Base-by-base conservation (phyloP, 1,284 basidiomycete genomes). In the Sparassis latifolia region DNA sequence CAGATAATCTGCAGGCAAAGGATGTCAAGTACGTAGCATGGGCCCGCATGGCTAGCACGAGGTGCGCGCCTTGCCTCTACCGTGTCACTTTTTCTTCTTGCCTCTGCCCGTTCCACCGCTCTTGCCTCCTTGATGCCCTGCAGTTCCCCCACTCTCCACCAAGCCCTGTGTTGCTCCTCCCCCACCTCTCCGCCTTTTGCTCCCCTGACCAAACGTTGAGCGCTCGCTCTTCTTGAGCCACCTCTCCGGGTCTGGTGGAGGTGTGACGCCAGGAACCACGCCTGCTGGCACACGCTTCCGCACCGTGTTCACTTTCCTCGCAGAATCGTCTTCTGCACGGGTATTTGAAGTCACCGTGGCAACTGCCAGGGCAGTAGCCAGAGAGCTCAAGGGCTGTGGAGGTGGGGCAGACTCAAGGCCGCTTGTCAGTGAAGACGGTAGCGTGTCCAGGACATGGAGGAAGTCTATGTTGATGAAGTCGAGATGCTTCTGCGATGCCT, bases 221-320 rank as follows among this genome's bases (percentile, higher is more conserved):
- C 87, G 72, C 64, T 87, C 86, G 51, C 78, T 86, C 70, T 87
- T 89, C 77, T 88, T 90, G 52, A 90, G 66, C 86, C 88, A 89
- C 54, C 89, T 72, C 63, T 91, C 88, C 28, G 88, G 86, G 68
- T 89, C 85, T 46, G 86, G 86, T 33, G 79, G 73, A 27, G 86
- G 86, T 4, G 86, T 88, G 9, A 87, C 82, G 20, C 88, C 87
- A 29, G 80, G 84, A 10, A 81, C 67, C 20, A 89, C 83, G 31
- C 84, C 83, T 49, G 78, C 73, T 10, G 88, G 87, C 27, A 89
- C 74, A 60, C 86, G 82, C 38, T 47, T 47, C 44, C 4, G 31
- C 33, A 5, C 44, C n/a, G 33, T 74, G 62, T 78, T 78, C 73
- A 67, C 62, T 51, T 62, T 55, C 52, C 59, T 53, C 41, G 53